These are phyloP conservation scores for Sporothrix luriei DNA, from an alignment of 2,329 filamentous ascomycete species.

Conservation along the genomic window DNA sequence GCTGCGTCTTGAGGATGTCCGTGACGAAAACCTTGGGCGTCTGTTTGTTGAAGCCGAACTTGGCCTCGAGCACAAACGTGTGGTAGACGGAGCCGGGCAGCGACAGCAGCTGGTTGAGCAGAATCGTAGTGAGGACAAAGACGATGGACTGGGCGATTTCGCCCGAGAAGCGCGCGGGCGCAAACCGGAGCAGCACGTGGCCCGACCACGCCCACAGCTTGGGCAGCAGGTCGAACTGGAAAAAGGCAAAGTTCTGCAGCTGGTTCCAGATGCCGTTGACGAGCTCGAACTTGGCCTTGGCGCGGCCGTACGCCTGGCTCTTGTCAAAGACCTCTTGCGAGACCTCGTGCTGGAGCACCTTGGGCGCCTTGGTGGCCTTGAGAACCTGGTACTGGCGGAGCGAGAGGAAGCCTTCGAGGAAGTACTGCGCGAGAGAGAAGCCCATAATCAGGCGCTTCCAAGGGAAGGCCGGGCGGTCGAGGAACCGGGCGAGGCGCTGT, in stretches of 20 bases:
- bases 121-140: constrained; percentile 84
- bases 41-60: constrained; percentile 99
- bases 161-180: constrained; percentile 77
- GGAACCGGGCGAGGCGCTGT: constrained; percentile 76
- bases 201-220: constrained; percentile 87
- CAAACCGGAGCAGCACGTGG: constrained; percentile 69
- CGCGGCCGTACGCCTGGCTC: constrained; percentile 91
- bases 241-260: constrained; percentile 83
- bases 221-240: constrained; percentile 88
- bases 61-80: constrained; percentile 93
- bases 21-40: constrained; percentile 83
- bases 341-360: constrained; percentile 85
- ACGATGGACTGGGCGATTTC: constrained; percentile 93
- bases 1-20: constrained; percentile 89
- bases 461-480: constrained; percentile 90
- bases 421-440: constrained; percentile 88
- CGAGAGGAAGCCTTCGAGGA: constrained; percentile 87
- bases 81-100: constrained; percentile 86
- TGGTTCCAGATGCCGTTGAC: constrained; percentile 80
- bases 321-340: constrained; percentile 91
- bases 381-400: constrained; percentile 88
- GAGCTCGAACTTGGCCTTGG: constrained; percentile 89
- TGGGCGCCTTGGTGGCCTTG: constrained; percentile 75
- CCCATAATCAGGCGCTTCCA: constrained; percentile 97
- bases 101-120: constrained; percentile 77